These are phyloP conservation scores for Lactarius pseudohatsudake DNA, from an alignment of 768 basidiomycete genomes.

Conservation along the genomic window DNA sequence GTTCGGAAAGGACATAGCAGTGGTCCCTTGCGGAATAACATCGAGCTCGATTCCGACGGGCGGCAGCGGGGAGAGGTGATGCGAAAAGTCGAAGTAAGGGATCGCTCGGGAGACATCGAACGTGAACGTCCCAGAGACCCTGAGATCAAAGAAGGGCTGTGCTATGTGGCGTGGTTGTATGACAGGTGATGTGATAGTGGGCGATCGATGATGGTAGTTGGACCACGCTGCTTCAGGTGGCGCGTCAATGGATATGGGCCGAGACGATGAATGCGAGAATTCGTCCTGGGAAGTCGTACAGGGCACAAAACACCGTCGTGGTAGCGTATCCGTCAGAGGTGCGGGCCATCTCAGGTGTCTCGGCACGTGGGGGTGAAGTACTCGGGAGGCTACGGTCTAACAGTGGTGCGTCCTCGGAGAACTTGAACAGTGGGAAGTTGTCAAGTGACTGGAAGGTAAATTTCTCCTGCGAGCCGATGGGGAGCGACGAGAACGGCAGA, in stretches of 20 bases:
- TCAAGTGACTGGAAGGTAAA: background rate
- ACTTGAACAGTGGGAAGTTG: background rate
- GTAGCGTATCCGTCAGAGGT: background rate
- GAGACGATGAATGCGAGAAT: background rate
- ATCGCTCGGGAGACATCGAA: background rate
- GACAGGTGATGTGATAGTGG: background rate
- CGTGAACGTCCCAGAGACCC: background rate
- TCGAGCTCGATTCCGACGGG: background rate
- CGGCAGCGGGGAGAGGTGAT: background rate
- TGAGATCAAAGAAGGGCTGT: background rate
- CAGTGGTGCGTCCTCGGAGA: background rate
- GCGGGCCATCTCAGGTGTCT: background rate
- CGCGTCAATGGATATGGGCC: background rate
- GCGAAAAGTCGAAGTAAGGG: conserved; percentile 12
- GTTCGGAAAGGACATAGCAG: background rate
- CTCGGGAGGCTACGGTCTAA: background rate
- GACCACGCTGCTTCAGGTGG: background rate
- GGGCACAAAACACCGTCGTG: background rate
- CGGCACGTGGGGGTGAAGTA: background rate
- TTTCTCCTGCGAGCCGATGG: background rate
- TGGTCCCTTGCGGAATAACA: background rate
- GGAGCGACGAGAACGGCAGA: background rate
- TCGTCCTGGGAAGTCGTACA: background rate
- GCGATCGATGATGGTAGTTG: background rate
- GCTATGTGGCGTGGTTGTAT: background rate